Evolutionary conservation across 805 yeast species (phyloP).

Genomic region (Priceomyces medius): DNA sequence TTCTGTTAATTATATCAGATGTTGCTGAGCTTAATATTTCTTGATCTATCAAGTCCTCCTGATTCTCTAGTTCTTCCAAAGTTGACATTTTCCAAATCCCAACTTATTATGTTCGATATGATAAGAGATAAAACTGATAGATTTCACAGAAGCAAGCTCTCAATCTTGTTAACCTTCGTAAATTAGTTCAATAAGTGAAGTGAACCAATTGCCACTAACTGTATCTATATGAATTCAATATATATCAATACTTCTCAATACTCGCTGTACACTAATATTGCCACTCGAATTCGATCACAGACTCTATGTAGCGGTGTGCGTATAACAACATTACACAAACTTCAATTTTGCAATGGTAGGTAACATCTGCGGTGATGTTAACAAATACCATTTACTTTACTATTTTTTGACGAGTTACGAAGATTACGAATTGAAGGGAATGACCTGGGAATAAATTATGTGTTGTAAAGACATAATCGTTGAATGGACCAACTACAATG

Average conservation of each 20-base stretch:
- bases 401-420: no score
- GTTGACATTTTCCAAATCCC: conserved; percentile 59
- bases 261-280: neutral
- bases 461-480: no score
- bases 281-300: neutral
- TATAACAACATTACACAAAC: no score
- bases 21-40: conserved; percentile 80
- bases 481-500: no score
- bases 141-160: neutral
- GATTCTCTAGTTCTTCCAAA: conserved; percentile 72
- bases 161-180: neutral
- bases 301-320: no score
- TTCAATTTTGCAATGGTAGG: no score
- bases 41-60: conserved; percentile 67
- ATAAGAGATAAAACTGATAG: neutral
- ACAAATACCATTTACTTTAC: no score
- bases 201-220: neutral
- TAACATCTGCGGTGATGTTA: no score
- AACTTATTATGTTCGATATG: neutral
- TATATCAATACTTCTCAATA: neutral
- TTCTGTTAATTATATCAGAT: conserved; percentile 78
- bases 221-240: neutral
- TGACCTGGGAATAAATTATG: no score
- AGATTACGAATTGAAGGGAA: no score
- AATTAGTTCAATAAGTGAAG: neutral